These are phyloP conservation scores for Malania oleifera DNA, from an alignment of 164 flowering plant genomes.

Conservation along the genomic window DNA sequence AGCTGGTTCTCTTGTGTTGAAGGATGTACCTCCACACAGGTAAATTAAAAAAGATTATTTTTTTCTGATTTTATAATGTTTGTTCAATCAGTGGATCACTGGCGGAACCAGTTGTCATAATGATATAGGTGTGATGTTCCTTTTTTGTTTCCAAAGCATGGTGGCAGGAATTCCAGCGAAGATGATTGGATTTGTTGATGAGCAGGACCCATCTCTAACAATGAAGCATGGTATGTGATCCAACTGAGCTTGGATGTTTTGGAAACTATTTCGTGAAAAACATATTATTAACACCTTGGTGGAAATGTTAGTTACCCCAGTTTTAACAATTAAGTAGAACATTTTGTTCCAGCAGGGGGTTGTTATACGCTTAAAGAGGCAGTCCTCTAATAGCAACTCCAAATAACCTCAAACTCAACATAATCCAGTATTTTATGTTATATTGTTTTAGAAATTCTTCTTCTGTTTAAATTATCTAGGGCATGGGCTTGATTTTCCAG, in stretches of 20 bases:
- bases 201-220: slow-evolving; percentile 70
- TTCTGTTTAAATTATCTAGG: too few relatives aligned
- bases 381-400: background rate
- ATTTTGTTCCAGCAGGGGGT: background rate
- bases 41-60: slow-evolving; percentile 16
- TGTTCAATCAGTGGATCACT: background rate
- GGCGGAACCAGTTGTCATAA: background rate
- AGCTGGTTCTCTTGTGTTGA: slow-evolving; percentile 79
- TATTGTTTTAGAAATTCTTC: too few relatives aligned
- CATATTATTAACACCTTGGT: background rate
- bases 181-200: slow-evolving; percentile 60
- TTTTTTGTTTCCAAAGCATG: slow-evolving; percentile 41
- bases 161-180: slow-evolving; percentile 80
- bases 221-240: slow-evolving; percentile 74
- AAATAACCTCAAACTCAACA: background rate
- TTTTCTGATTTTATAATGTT: slow-evolving; percentile 2
- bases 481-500: too few relatives aligned
- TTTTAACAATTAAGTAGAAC: background rate
- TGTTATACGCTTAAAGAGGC: background rate
- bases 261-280: background rate
- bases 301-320: background rate
- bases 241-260: background rate
- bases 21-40: slow-evolving; percentile 74
- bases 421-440: too few relatives aligned
- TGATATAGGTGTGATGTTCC: slow-evolving; percentile 1